phyloP scores from a whole-genome alignment of 169 alveolate species.

The Babesia sp. region DNA sequence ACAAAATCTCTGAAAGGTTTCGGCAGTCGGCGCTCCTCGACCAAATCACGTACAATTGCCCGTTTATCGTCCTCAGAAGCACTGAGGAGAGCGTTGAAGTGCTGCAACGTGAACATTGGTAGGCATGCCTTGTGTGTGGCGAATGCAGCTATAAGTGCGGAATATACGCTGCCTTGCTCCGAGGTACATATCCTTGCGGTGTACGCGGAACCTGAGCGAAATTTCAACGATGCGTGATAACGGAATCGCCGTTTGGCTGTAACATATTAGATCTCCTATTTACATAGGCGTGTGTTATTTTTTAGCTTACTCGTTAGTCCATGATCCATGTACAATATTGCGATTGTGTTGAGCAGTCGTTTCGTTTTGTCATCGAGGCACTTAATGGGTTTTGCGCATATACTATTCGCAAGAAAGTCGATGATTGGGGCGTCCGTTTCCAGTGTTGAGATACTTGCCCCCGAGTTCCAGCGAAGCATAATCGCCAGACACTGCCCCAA shows the following conservation, averaged over 20 bases:
- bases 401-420: not conserved
- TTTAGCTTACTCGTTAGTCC: slow-evolving; percentile 62
- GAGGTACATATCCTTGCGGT: slow-evolving; percentile 44
- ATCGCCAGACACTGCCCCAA: slow-evolving; percentile 55
- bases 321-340: slow-evolving; percentile 59
- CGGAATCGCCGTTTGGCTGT: not conserved
- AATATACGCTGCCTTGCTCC: slow-evolving; percentile 37
- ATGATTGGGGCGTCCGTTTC: slow-evolving; percentile 1
- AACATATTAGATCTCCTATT: not conserved
- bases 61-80: not conserved
- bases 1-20: slow-evolving; percentile 33
- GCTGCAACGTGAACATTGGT: slow-evolving; percentile 17
- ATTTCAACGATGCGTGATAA: not conserved
- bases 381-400: not conserved
- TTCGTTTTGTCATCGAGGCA: not conserved
- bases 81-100: not conserved
- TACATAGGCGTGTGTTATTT: not conserved
- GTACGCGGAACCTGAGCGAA: slow-evolving; percentile 37
- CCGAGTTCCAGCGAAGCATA: not conserved
- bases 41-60: not conserved
- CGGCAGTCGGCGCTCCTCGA: not conserved
- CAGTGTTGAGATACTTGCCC: not conserved
- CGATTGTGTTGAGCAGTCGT: slow-evolving; percentile 22
- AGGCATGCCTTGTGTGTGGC: slow-evolving; percentile 30
- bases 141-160: slow-evolving; percentile 43